phyloP scores from a whole-genome alignment of 1,139 yeast genomes.

The Geotrichum histeridarum region DNA sequence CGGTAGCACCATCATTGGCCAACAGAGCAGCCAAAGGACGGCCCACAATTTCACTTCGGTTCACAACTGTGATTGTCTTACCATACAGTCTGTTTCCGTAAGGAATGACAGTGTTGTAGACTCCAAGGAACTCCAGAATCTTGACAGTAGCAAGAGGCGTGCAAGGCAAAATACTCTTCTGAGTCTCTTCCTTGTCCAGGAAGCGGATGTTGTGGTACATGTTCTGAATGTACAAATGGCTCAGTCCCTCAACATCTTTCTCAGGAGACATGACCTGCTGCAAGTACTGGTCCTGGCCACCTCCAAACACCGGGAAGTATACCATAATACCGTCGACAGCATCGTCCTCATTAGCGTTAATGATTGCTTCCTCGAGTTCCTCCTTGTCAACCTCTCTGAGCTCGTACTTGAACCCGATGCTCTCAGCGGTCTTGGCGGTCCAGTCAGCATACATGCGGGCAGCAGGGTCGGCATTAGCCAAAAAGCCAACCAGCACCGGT shows the following conservation, averaged over 20 bases:
- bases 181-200: conserved; percentile 60
- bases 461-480: conserved; percentile 92
- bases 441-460: conserved; percentile 92
- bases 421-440: conserved; percentile 88
- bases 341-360: conserved; percentile 75
- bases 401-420: conserved; percentile 80
- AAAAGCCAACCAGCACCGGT: conserved; percentile 82
- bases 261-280: conserved; percentile 83
- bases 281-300: conserved; percentile 87
- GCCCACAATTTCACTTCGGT: conserved; percentile 94
- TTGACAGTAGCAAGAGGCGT: conserved; percentile 94
- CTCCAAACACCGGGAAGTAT: conserved; percentile 96
- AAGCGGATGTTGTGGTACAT: conserved; percentile 88
- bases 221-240: conserved; percentile 85
- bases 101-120: conserved; percentile 72
- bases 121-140: conserved; percentile 82
- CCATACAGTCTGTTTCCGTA: conserved; percentile 93
- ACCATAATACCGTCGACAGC: conserved; percentile 89
- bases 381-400: conserved; percentile 70
- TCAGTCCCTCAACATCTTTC: conserved; percentile 94
- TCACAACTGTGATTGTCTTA: conserved; percentile 81
- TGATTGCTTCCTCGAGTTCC: conserved; percentile 74
- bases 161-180: conserved; percentile 89
- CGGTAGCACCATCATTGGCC: conserved; percentile 97
- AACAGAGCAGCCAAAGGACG: conserved; percentile 92